Conservation (phyloP, 2,329 filamentous ascomycete genomes). For the Orbilia quercus region DNA sequence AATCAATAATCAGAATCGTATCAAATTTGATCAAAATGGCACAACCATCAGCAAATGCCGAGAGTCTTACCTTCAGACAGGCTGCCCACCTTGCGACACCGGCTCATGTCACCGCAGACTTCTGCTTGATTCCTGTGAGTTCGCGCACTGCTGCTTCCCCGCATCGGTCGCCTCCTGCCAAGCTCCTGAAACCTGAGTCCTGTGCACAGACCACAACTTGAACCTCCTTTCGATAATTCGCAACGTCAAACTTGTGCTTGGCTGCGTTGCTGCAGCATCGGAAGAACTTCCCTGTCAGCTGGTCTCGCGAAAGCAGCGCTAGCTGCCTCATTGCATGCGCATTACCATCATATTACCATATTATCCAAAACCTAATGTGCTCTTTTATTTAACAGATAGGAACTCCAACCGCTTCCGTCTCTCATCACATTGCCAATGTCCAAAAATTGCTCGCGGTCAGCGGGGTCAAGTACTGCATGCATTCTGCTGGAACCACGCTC, state of each 20-base stretch:
- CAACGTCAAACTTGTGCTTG: neutral
- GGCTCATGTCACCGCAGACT: conserved; percentile 82
- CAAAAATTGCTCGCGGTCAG: conserved; percentile 84
- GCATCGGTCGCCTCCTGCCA: conserved; percentile 27
- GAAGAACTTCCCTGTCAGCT: conserved; percentile 45
- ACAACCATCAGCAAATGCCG: conserved; percentile 11
- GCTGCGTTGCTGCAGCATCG: conserved; percentile 7
- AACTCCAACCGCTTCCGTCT: conserved; percentile 79
- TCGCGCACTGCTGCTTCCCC: conserved; percentile 16
- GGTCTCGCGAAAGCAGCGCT: no score
- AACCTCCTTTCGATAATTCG: conserved; percentile 9
- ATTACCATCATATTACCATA: conserved; percentile 11
- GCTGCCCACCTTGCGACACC: conserved; percentile 73
- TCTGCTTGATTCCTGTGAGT: conserved; percentile 85
- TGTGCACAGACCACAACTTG: conserved; percentile 42
- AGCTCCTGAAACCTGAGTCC: conserved; percentile 3
- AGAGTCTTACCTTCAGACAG: conserved; percentile 57
- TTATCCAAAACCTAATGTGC: neutral
- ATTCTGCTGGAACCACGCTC: conserved; percentile 91
- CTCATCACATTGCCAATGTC: conserved; percentile 86
- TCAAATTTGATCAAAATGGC: conserved; percentile 1
- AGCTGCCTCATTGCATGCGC: conserved; percentile 23
- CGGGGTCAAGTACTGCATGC: conserved; percentile 86
- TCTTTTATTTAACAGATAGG: conserved; percentile 72
- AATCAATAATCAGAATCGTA: conserved; percentile 20